A percentile compares a stretch with the other conserved stretches of the same genome.
These are phyloP conservation scores for Auricularia sp. DNA, from an alignment of 768 basidiomycete genomes.

Conservation along the genomic window DNA sequence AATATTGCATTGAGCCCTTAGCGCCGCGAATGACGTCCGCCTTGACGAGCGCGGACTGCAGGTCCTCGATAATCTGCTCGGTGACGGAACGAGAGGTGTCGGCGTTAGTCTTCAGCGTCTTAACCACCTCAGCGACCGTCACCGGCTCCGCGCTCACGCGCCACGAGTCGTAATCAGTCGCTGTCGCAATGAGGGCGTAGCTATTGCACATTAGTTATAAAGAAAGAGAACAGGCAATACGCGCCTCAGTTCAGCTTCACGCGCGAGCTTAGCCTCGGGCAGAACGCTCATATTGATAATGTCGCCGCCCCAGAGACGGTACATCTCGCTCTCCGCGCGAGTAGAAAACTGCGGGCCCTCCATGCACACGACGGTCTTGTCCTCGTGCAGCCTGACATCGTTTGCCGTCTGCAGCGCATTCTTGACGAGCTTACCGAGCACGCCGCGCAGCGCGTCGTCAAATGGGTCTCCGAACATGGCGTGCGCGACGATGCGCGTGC, in stretches of 20 bases:
- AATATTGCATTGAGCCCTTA: constrained; percentile 72
- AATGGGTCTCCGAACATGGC: constrained; percentile 93
- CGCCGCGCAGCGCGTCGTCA: constrained; percentile 47
- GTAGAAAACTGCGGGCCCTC: constrained; percentile 98
- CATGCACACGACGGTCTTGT: constrained; percentile 89
- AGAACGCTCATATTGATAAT: constrained; percentile 96
- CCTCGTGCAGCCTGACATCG: constrained; percentile 62
- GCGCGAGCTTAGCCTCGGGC: constrained; percentile 93
- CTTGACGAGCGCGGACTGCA: constrained; percentile 47
- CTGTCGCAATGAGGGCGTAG: constrained; percentile 83
- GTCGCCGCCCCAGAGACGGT: constrained; percentile 85
- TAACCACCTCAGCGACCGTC: constrained; percentile 84
- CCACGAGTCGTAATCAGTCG: constrained; percentile 97
- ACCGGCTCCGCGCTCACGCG: constrained; percentile 69
- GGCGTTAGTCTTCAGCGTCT: constrained; percentile 79
- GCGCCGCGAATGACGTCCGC: constrained; percentile 57
- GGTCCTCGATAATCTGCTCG: constrained; percentile 55
- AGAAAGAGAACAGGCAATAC: constrained; percentile 13
- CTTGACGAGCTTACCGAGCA: constrained; percentile 57
- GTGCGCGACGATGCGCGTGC: constrained; percentile 75
- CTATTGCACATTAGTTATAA: constrained; percentile 30
- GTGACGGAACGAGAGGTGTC: constrained; percentile 74
- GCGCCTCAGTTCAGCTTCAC: constrained; percentile 89
- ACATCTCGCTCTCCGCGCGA: constrained; percentile 93
- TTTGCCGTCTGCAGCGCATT: constrained; percentile 53